Conservation (phyloP, 1,284 basidiomycete genomes). For the Austroboletus olivaceoglutinosus region DNA sequence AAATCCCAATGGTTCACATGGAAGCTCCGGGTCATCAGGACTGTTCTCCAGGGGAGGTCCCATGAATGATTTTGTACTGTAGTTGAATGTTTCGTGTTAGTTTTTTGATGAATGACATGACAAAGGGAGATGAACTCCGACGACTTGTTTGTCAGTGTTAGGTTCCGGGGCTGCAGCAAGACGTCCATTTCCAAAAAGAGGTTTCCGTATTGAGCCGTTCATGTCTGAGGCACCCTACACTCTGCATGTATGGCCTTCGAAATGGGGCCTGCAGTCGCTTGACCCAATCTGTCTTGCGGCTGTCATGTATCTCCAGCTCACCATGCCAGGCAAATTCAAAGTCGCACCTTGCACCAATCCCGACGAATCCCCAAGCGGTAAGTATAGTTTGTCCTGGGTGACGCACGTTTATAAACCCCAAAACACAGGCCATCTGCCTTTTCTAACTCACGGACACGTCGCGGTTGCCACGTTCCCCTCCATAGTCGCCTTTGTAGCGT, state of each 20-base stretch:
- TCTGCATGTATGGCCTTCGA: slow-evolving; percentile 67
- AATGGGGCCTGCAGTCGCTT: slow-evolving; percentile 61
- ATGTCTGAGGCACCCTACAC: slow-evolving; percentile 26
- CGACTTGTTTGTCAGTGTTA: slow-evolving; percentile 19
- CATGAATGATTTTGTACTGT: too few relatives aligned
- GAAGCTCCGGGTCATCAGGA: too few relatives aligned
- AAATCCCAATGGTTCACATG: too few relatives aligned
- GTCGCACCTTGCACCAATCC: slow-evolving; percentile 63
- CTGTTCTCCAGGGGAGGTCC: too few relatives aligned
- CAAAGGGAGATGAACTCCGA: too few relatives aligned
- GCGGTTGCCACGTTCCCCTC: slow-evolving; percentile 52
- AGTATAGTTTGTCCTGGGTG: slow-evolving; percentile 16
- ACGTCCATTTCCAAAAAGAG: slow-evolving; percentile 4
- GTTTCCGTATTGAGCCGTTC: not conserved
- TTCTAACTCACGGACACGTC: slow-evolving; percentile 55
- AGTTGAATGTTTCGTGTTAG: too few relatives aligned
- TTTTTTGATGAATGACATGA: too few relatives aligned
- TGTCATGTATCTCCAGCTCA: slow-evolving; percentile 62
- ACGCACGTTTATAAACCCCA: slow-evolving; percentile 4
- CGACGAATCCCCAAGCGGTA: slow-evolving; percentile 75
- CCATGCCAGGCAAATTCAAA: slow-evolving; percentile 60
- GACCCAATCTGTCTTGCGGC: slow-evolving; percentile 65
- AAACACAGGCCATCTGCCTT: slow-evolving; percentile 66
- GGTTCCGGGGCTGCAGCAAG: slow-evolving; percentile 1
- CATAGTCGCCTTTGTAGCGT: slow-evolving; percentile 61